A percentile compares a stretch with the other conserved stretches of the same genome.
phyloP scores from a whole-genome alignment of 1,139 yeast species.

The Pichia sp. region DNA sequence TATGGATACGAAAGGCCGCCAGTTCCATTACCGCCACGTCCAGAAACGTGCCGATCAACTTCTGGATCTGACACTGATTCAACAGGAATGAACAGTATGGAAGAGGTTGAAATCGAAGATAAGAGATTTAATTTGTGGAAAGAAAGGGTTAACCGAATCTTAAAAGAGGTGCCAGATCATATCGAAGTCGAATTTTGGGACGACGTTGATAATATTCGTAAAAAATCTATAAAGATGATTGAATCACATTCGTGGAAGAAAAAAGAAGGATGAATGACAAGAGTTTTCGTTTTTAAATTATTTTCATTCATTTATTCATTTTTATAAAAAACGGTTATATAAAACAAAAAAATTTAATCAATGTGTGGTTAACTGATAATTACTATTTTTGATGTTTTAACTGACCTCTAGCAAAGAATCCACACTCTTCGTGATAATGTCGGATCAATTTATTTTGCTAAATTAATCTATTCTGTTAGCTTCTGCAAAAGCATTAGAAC shows the following conservation, averaged over 20 bases:
- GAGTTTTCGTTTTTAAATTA: no score
- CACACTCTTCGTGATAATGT: slow-evolving; percentile 14
- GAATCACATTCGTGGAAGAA: neutral
- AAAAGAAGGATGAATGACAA: no score
- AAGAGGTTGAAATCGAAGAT: slow-evolving; percentile 24
- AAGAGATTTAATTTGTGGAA: slow-evolving; percentile 43
- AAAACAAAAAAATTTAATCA: neutral
- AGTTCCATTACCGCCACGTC: neutral
- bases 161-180: slow-evolving; percentile 31
- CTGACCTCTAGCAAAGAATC: slow-evolving; percentile 12
- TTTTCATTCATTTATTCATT: no score
- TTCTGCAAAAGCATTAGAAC: slow-evolving; percentile 28
- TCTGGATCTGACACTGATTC: neutral
- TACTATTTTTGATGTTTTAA: neutral
- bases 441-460: neutral
- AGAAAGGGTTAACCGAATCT: slow-evolving; percentile 32
- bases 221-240: slow-evolving; percentile 16
- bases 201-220: slow-evolving; percentile 21
- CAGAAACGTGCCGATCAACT: no score
- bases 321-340: no score
- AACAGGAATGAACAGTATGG: neutral
- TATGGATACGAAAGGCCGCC: neutral
- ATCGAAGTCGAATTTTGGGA: slow-evolving; percentile 27
- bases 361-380: neutral
- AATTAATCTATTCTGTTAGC: slow-evolving; percentile 17